phyloP scores from a whole-genome alignment of 1,139 yeast genomes.

The Hanseniaspora sp. region DNA sequence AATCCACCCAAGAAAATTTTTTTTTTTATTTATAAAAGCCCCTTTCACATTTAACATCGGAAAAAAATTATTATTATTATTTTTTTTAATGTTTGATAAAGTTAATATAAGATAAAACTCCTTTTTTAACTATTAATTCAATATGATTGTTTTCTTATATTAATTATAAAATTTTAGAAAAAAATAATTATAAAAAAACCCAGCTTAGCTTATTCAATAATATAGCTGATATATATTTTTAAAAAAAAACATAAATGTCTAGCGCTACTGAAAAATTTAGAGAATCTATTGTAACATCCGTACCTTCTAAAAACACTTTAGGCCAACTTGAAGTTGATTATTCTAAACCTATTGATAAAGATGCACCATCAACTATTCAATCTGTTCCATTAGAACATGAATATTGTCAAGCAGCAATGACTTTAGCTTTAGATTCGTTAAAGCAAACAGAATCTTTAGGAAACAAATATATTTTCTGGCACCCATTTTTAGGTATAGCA shows the following conservation, averaged over 20 bases:
- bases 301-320: conserved; percentile 16
- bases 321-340: conserved; percentile 42
- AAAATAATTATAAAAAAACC: not conserved
- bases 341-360: conserved; percentile 42
- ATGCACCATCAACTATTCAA: conserved; percentile 41
- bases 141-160: no score
- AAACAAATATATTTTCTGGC: conserved; percentile 41
- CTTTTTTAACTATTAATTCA: no score
- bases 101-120: no score
- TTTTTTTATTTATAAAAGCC: no score
- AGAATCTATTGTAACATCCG: conserved; percentile 16
- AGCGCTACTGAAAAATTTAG: conserved; percentile 1
- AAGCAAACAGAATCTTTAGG: conserved; percentile 46
- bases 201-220: not conserved
- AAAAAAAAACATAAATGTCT: not conserved
- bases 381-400: conserved; percentile 43
- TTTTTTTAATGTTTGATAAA: no score
- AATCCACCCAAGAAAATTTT: no score
- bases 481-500: conserved; percentile 28
- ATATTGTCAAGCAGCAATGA: conserved; percentile 47
- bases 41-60: no score
- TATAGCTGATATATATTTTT: not conserved
- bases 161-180: no score
- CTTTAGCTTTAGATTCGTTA: conserved; percentile 52
- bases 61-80: no score